Evolutionary conservation across 768 basidiomycete species (phyloP), one percentile per base, ranked within the genome.

Genomic region (Calocera cornea): DNA sequence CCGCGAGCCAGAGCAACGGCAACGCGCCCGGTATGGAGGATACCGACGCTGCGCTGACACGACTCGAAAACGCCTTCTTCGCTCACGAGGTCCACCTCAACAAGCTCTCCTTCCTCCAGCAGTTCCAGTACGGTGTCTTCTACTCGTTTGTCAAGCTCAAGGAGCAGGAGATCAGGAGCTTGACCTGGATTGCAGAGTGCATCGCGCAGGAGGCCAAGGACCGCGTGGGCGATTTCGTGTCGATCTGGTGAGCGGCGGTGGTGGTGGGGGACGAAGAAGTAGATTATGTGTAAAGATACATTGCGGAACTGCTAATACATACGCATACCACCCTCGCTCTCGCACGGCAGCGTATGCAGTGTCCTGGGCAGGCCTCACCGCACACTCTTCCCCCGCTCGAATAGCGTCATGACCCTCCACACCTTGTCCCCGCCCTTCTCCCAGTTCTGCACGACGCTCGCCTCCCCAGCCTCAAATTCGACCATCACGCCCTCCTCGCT

Each of bases 121-220:
- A 99, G 80, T 98, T 97, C 82, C 94, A 97, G 77, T 87, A 89
- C 73, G 91, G 89, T 41, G 86, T 95, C 38, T 97, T 93, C 75
- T 94, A 91, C 75, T 87, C 87, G 74, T 97, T 95, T 75, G 83
- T 97, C 77, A 92, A 91, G 78, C 78, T 92, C 78, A 92, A 90
- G 80, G 91, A 93, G 78, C 89, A 92, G 80, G 91, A 94, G 79
- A 89, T 92, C 69, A 81, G 90, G 70, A 92, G 89, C 72, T 73
- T 94, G 72, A 91, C 89, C 33, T 93, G 91, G 92, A 94, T 97
- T 78, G 92, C 93, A 66, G 95, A 98, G 80, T 97, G 95, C 77
- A 97, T 98, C 72, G 94, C 94, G 10, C 95, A 97, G 80, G 88
- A 95, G 79, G 93, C 94, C 49, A 87, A 88, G 77, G 92, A 97